Conservation (phyloP, 73 alveolate genomes). For the Uronychia binucleata region DNA sequence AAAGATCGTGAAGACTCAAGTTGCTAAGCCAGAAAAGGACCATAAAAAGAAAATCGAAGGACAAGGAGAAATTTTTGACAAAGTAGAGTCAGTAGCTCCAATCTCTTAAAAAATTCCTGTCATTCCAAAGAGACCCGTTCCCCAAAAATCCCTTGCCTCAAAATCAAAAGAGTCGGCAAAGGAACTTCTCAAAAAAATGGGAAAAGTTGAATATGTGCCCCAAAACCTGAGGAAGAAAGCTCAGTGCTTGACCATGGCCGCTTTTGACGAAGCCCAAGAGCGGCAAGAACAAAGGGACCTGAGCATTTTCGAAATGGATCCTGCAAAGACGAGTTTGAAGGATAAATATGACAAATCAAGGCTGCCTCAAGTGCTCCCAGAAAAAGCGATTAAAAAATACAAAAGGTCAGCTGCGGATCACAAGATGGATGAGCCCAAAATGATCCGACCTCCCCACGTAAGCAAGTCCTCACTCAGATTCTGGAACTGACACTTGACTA, state of each 20-base stretch:
- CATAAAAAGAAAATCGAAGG: too few relatives aligned
- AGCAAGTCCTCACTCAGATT: conserved; percentile 4
- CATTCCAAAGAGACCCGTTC: too few relatives aligned
- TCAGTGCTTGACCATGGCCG: not conserved
- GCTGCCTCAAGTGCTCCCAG: conserved; percentile 3
- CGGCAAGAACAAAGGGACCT: conserved; percentile 8
- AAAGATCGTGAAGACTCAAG: too few relatives aligned
- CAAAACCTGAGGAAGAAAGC: not conserved
- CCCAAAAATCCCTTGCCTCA: too few relatives aligned
- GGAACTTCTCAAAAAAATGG: not conserved
- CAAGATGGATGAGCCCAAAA: conserved; percentile 12
- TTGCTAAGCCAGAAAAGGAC: too few relatives aligned
- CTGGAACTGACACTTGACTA: conserved; percentile 6
- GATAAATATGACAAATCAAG: not conserved
- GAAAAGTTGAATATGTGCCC: not conserved
- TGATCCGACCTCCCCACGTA: conserved; percentile 12
- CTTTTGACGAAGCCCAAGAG: not conserved
- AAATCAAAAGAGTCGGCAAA: not conserved
- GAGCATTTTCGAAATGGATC: conserved; percentile 18
- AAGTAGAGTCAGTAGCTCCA: too few relatives aligned
- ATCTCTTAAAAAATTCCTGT: too few relatives aligned
- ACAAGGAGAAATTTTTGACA: too few relatives aligned
- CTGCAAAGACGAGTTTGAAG: not conserved
- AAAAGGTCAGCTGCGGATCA: conserved; percentile 14
- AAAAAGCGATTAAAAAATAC: conserved; percentile 1